Base-by-base conservation (phyloP, 2,329 filamentous ascomycete species). In the Trematosphaeria pertusa region DNA sequence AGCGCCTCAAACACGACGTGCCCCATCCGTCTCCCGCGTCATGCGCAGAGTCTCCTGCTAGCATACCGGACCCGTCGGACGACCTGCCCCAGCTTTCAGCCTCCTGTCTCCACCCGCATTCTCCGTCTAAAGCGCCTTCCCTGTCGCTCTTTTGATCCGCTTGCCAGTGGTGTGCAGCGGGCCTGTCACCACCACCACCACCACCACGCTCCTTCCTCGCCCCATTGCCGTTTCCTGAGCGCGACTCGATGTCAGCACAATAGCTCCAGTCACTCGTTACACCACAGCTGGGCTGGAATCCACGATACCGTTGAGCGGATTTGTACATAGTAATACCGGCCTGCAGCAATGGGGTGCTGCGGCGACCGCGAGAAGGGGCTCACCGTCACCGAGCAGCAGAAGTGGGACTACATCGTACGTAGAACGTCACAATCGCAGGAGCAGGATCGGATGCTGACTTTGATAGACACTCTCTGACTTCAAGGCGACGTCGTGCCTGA, bases 361-460 rank as follows among this genome's bases (percentile, higher is more conserved):
- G 68, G 69, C 49, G 67, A 72, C 50, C 62, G 66, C 46, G 69
- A 72, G 39, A 72, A 72, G 56, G 67, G 55, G 40, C 52, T 64
- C 45, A 62, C 58, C 21, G 72, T 77, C 37, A 66, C 72, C 44
- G 73, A 78, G 51, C 70, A 75, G 53, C 73, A 77, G 59, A 78
- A 91, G 79, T 97, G 93, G 93, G 89, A 92, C 65, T 96, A 92
- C 70, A 92, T 97, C 69, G 88, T 91, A 76, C 67, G 87, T 75
- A 19, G n/a, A 20, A 20, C 9, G n/a, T 6, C n/a, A 24, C 43
- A 28, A 26, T 33, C 36, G 43, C 18, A 35, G 18, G 12, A 10
- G 3, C 22, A 2, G 22, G 1, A 33, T 12, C 22, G n/a, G 19
- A n/a, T 38, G 39, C 65, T 72, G 42, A 72, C 52, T 11, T 8